These are phyloP conservation scores for Escovopsis sp. DNA, from an alignment of 2,329 filamentous ascomycete species.

Conservation along the genomic window DNA sequence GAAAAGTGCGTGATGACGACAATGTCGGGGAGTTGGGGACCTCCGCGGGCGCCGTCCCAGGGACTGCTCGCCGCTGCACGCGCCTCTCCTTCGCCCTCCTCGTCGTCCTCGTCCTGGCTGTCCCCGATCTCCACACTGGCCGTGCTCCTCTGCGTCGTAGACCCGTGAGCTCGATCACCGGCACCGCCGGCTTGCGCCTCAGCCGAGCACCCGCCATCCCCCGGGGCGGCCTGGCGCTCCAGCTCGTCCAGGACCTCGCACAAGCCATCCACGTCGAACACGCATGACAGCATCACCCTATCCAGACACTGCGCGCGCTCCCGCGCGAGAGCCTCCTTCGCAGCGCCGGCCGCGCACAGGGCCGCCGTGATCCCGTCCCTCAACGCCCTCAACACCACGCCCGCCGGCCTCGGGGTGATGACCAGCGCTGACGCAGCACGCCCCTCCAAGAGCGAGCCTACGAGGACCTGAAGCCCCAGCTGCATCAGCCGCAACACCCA, in stretches of 20 bases:
- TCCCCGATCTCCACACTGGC: slow-evolving; percentile 17
- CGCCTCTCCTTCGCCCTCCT: neutral
- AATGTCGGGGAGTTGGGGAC: slow-evolving; percentile 13
- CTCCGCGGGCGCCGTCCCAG: neutral
- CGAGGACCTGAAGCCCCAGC: slow-evolving; percentile 36
- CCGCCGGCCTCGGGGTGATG: slow-evolving; percentile 32
- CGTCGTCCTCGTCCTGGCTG: slow-evolving; percentile 19
- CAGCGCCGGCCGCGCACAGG: slow-evolving; percentile 14
- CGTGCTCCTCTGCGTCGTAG: neutral
- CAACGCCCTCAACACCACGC: slow-evolving; percentile 26
- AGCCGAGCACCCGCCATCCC: neutral
- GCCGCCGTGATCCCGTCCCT: slow-evolving; percentile 16
- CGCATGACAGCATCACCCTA: slow-evolving; percentile 36
- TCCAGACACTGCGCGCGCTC: slow-evolving; percentile 25
- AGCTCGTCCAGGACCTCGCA: slow-evolving; percentile 42
- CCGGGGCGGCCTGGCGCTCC: slow-evolving; percentile 15
- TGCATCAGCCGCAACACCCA: slow-evolving; percentile 7
- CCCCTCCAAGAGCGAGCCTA: slow-evolving; percentile 21
- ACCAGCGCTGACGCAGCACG: slow-evolving; percentile 21
- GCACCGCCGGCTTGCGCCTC: neutral
- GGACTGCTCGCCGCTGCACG: neutral
- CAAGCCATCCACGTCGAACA: slow-evolving; percentile 45
- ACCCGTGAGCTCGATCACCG: neutral
- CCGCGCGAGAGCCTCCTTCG: slow-evolving; percentile 14
- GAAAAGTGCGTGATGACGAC: slow-evolving; percentile 43